Base-by-base conservation (phyloP, 1,284 basidiomycete genomes). In the Phlebopus sp. region DNA sequence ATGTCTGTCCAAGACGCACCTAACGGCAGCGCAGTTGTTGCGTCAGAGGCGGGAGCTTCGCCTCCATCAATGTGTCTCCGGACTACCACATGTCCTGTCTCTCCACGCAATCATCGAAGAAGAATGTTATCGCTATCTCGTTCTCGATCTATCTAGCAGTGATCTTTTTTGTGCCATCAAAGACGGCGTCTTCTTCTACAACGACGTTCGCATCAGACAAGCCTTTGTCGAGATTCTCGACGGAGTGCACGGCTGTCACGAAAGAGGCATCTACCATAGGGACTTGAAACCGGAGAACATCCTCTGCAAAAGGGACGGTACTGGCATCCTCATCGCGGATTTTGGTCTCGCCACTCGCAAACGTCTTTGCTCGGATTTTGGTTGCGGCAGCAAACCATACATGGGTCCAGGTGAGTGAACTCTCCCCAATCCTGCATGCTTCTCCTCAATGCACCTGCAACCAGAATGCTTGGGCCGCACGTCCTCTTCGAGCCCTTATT, bases 231-330 rank as follows among this genome's bases (percentile, higher is more conserved):
- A 90, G 63, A 81, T 95, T 50, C 72, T 93, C 51, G 88, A 92
- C 52, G 88, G 88, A 0, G 81, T 94, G 32, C 77, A 86, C 41
- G 78, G 85, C 63, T 82, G 78, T 62, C 85, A 91, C 60, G 67
- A 69, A 23, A 72, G 78, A 38, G 81, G 83, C 47, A 82, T 95
- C 57, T 92, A 80, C 63, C 92, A 95, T 70, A 85, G 91, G 25
- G 91, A 94, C 59, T 76, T 95, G 59, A 94, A 94, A 64, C 92
- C 91, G 0, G 91, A 92, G 63, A 94, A 95, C 66, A 86, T 95
- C 40, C 71, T 96, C 27, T 89, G 83, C 59, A 77, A 56, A n/a
- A 55, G 66, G 18, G 69, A 69, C 40, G 87, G 89, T 15, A 66
- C 70, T 36, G 71, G 72, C 51, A 76, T 93, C 19, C 76, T 77